Base-by-base conservation (phyloP, 768 basidiomycete genomes). In the Serpula lacrymans region DNA sequence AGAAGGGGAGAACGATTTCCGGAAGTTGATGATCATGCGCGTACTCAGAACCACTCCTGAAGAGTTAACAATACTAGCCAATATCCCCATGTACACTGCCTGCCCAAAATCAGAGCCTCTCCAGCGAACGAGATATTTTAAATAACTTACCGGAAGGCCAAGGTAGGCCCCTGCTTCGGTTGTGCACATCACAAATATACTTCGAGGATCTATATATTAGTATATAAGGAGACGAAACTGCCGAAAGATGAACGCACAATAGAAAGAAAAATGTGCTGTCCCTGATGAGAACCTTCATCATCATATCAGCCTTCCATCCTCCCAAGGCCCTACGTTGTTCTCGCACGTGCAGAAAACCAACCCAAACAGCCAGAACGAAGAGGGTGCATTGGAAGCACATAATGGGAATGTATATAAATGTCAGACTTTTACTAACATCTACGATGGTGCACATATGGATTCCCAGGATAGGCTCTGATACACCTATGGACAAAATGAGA, bases 261-360 rank as follows among this genome's bases (percentile, higher is more conserved):
- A 60, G 55, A 16, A 59, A 62, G 41, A 62, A 62, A 16, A 55
- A 52, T 9, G 60, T 39, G 18, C 59, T 64, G 27, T 62, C 62
- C 17, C 62, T 50, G 0, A 49, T 53, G 32, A 62, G 28, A 34
- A 62, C 24, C 22, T 24, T 24, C 36, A 58, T 39, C 9, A 62
- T 59, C 14, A 53, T 39, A 27, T 48, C 52, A 7, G 48, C 5
- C 20, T 16, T 43, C 16, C 8, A 50, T 18, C 25, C 26, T 14
- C 42, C 44, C 28, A 18, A 11, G 28, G 43, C n/a, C 11, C 24
- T 26, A 16, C 7, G 24, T 2, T 14, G 42, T 13, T 34, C 35
- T 6, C 6, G 27, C 44, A 45, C 43, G 25, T 43, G 42, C 27
- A 34, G 23, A 34, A 34, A 43, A 10, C 8, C 44, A 14, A 45